A percentile compares a stretch with the other conserved stretches of the same genome.
Conservation (phyloP, 2,329 filamentous ascomycete species). For the Diaporthe longicolla region DNA sequence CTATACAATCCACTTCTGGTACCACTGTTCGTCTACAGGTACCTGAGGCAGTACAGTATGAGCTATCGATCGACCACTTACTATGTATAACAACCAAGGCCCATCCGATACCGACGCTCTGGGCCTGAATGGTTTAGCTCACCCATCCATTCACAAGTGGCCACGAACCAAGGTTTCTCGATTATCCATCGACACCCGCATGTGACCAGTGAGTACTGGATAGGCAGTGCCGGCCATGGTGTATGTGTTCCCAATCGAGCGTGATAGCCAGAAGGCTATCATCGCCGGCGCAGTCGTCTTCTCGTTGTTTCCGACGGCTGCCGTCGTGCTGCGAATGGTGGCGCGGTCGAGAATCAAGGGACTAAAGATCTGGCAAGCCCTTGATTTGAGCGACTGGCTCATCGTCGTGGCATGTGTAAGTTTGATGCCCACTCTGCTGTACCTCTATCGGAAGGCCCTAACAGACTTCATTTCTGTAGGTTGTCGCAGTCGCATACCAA, state of each 20-base stretch:
- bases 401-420: slow-evolving; percentile 22
- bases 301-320: slow-evolving; percentile 1
- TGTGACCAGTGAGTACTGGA: not conserved
- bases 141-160: not conserved
- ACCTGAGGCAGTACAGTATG: not conserved
- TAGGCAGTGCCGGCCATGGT: slow-evolving; percentile 10
- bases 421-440: not conserved
- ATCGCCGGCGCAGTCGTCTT: slow-evolving; percentile 26
- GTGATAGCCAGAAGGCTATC: slow-evolving; percentile 8
- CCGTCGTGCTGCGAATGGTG: slow-evolving; percentile 14
- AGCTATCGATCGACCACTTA: not conserved
- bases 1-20: not conserved
- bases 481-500: slow-evolving; percentile 23
- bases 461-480: not conserved
- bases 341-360: slow-evolving; percentile 3
- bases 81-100: slow-evolving; percentile 9
- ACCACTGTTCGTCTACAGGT: slow-evolving; percentile 12
- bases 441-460: not conserved
- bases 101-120: not conserved
- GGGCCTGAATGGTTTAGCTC: not conserved
- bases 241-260: slow-evolving; percentile 22
- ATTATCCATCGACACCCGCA: not conserved
- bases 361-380: not conserved
- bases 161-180: not conserved
- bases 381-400: slow-evolving; percentile 25